A percentile compares a stretch with the other conserved stretches of the same genome.
phyloP scores from a whole-genome alignment of 345 rosid genomes.

The Salix arbutifolia region DNA sequence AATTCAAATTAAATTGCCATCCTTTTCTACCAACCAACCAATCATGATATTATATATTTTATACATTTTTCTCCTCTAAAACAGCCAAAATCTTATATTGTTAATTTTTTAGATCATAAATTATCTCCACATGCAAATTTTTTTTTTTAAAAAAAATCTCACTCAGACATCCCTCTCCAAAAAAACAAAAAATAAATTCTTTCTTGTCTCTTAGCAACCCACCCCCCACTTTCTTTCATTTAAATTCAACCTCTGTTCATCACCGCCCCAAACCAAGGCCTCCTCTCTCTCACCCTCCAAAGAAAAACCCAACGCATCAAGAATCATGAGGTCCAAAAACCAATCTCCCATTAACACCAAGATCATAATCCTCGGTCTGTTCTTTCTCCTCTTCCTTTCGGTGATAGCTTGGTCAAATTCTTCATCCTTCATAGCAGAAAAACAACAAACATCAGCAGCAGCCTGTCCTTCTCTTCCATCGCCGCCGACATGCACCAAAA shows the following conservation, averaged over 20 bases:
- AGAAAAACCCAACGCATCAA: not conserved
- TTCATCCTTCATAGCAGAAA: not conserved
- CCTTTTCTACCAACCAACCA: no score
- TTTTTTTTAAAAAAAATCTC: no score
- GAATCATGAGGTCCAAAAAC: slow-evolving; percentile 30
- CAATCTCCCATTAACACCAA: slow-evolving; percentile 34
- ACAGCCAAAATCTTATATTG: no score
- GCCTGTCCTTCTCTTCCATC: slow-evolving; percentile 23
- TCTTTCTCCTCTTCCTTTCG: slow-evolving; percentile 41
- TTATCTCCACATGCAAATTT: not conserved
- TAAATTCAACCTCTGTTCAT: not conserved
- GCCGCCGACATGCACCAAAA: slow-evolving; percentile 41
- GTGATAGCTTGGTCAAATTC: slow-evolving; percentile 39
- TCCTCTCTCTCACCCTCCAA: not conserved
- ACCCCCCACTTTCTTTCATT: not conserved
- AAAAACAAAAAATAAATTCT: not conserved
- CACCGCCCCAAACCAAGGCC: not conserved
- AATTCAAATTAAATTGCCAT: no score
- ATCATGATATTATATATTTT: no score
- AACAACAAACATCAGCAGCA: not conserved
- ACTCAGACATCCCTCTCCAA: no score
- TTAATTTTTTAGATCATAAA: not conserved
- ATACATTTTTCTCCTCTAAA: no score
- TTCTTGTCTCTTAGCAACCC: not conserved
- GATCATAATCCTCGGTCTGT: slow-evolving; percentile 31